Base-by-base conservation (phyloP, 2,329 filamentous ascomycete species). In the Acephala macrosclerotiorum region DNA sequence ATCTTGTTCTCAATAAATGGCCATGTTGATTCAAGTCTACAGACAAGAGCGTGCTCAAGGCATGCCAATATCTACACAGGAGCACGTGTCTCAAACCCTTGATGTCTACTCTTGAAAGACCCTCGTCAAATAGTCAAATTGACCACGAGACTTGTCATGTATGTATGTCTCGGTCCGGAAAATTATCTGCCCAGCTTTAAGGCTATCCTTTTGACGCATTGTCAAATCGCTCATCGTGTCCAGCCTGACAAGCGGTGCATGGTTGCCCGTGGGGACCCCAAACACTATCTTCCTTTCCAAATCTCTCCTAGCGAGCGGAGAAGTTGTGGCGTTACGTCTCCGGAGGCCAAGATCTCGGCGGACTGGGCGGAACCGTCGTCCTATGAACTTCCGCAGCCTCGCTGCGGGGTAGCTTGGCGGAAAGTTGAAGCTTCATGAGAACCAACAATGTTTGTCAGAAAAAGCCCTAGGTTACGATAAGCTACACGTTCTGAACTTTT, bases 371-470 rank as follows among this genome's bases (percentile, higher is more conserved):
- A 22, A 12, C 20, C 25, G 20, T 49, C n/a, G 25, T 25, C 45
- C 45, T 49, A 49, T 49, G 22, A 49, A n/a, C n/a, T n/a, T n/a
- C n/a, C n/a, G n/a, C n/a, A n/a, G n/a, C 22, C n/a, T 12, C 22
- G n/a, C 26, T 35, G 51, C 26, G 26, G 51, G 51, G 47, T 51
- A n/a, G 26, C 25, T 56, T 35, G 26, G 51, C 51, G 26, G 26
- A 20, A 6, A 12, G 26, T 33, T 20, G 51, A 56, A 56, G 25
- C 25, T 56, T 56, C 51, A 49, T 49, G 45, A 49, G 45, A 26
- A 22, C 45, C 16, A 49, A 25, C 7, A 25, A 49, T 20, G 22
- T 49, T 26, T 25, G 11, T 16, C 20, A n/a, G 11, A 49, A 49
- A 11, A 4, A 49, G 45, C 45, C 45, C 38, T n/a, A 42, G 12